Evolutionary conservation across 106 monocot species (phyloP).

Genomic region (Dioscorea dumetorum): DNA sequence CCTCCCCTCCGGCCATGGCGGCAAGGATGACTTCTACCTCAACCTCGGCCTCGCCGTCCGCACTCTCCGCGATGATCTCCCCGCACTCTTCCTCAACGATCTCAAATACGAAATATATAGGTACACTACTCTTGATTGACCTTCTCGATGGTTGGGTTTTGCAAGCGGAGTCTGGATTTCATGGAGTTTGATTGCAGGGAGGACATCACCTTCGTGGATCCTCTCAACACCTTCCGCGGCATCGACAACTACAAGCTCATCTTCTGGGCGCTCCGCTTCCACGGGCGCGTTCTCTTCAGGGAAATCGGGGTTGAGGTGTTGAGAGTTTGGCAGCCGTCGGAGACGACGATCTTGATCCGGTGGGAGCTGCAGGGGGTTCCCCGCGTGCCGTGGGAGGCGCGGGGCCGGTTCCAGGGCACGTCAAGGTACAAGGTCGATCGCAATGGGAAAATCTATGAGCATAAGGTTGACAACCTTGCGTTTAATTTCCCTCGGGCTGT

Average conservation of each 20-base stretch:
- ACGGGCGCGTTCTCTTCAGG: conserved; percentile 67
- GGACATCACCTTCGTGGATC: conserved; percentile 77
- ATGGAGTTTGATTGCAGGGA: conserved; percentile 34
- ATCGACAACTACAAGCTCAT: conserved; percentile 74
- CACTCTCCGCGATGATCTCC: conserved; percentile 82
- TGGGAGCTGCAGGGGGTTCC: conserved; percentile 81
- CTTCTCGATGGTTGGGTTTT: neutral
- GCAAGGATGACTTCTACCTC: conserved; percentile 70
- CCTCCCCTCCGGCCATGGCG: neutral
- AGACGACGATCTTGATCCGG: conserved; percentile 59
- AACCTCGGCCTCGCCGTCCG: conserved; percentile 84
- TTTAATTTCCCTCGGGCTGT: conserved; percentile 57
- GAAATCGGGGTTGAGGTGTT: conserved; percentile 58
- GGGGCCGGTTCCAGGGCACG: conserved; percentile 71
- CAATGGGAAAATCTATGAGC: conserved; percentile 94
- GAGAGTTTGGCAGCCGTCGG: conserved; percentile 83
- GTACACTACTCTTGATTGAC: conserved; percentile 23
- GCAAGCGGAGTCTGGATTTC: neutral
- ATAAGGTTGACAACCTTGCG: conserved; percentile 78
- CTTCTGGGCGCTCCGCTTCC: conserved; percentile 86
- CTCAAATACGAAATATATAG: conserved; percentile 88
- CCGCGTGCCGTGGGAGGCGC: conserved; percentile 82
- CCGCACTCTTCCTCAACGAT: conserved; percentile 64
- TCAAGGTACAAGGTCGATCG: conserved; percentile 85
- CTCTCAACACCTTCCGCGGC: conserved; percentile 75